Percentiles rank a stretch among this genome's conserved stretches.
phyloP scores from a whole-genome alignment of 192 early-diverging fungal species.

The Gonapodya sp. region DNA sequence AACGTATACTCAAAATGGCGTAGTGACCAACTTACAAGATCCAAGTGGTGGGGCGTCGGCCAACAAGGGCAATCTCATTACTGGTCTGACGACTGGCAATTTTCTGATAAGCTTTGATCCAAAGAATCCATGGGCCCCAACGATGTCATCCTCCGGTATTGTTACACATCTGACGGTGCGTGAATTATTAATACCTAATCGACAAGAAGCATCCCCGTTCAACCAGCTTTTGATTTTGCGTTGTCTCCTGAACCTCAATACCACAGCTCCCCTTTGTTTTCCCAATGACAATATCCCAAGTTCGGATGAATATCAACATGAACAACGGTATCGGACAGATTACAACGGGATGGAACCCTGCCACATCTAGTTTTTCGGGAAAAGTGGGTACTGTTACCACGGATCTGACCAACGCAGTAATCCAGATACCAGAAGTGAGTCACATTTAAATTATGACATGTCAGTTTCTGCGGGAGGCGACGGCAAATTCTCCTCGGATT shows the following conservation, averaged over 20 bases:
- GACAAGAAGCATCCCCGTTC: not conserved
- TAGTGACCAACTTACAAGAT: not conserved
- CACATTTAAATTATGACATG: not conserved
- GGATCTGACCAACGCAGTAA: not conserved
- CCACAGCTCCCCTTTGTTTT: not conserved
- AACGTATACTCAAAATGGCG: not conserved
- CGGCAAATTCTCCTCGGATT: too few relatives aligned
- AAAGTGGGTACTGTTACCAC: not conserved
- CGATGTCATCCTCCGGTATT: not conserved
- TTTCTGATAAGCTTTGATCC: not conserved
- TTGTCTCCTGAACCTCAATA: too few relatives aligned
- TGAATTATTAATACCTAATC: not conserved
- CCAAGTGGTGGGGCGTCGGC: not conserved
- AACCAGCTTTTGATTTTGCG: not conserved
- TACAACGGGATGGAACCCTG: not conserved
- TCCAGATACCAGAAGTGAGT: not conserved
- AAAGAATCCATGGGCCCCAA: not conserved
- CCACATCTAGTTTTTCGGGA: not conserved
- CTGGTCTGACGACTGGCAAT: not conserved
- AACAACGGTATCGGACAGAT: not conserved
- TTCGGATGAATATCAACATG: not conserved
- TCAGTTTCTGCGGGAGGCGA: too few relatives aligned
- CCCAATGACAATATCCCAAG: not conserved
- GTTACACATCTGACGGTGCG: not conserved
- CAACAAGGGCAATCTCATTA: not conserved